Percentiles rank a stretch among this genome's conserved stretches.
Evolutionary conservation across 2,329 filamentous ascomycete species (phyloP).

Genomic region (Madurella mycetomatis): DNA sequence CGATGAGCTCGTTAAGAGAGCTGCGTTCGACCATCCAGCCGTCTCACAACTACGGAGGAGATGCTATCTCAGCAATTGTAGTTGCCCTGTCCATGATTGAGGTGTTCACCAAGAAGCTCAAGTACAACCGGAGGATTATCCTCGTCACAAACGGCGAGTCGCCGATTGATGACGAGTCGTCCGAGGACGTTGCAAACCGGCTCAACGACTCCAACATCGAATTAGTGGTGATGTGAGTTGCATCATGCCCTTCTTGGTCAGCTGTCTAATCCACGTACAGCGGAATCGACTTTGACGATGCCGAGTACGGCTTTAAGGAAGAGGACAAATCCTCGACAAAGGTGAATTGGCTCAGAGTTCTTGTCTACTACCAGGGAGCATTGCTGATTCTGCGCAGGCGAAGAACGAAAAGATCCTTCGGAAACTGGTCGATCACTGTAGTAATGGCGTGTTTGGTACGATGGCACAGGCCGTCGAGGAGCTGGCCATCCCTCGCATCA

Average conservation of each 20-base stretch:
- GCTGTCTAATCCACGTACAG: conserved; percentile 38
- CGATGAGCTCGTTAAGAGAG: conserved; percentile 63
- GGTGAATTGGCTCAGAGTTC: conserved; percentile 36
- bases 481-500: conserved; percentile 71
- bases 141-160: conserved; percentile 80
- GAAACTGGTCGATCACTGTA: conserved; percentile 61
- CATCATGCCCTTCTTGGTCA: neutral
- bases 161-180: conserved; percentile 64
- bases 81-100: conserved; percentile 84
- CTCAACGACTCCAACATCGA: conserved; percentile 74
- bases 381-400: conserved; percentile 38
- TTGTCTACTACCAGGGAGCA: neutral
- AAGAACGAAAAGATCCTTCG: conserved; percentile 68
- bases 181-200: conserved; percentile 66
- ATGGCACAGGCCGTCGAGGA: conserved; percentile 80
- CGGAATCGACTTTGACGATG: conserved; percentile 89
- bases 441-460: conserved; percentile 71
- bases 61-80: conserved; percentile 83
- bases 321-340: conserved; percentile 74
- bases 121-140: conserved; percentile 75
- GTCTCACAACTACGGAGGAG: conserved; percentile 65
- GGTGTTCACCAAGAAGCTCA: conserved; percentile 72
- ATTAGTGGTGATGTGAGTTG: conserved; percentile 68
- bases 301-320: conserved; percentile 86
- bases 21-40: conserved; percentile 62